These are phyloP conservation scores for Phytopythium boreale DNA, from an alignment of 352 stramenopile species.

Conservation along the genomic window DNA sequence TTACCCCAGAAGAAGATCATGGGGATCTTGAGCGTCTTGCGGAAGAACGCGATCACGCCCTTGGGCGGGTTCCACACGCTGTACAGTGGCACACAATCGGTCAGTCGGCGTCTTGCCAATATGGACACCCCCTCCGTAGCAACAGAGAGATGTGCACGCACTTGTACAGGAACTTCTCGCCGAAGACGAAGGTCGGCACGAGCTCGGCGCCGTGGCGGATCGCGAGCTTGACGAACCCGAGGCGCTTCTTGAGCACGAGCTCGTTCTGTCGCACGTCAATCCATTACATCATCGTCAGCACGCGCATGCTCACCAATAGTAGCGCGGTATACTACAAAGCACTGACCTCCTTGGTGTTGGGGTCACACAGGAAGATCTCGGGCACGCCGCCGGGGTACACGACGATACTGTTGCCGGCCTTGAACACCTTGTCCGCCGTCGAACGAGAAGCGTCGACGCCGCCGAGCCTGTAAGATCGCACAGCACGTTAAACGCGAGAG, in stretches of 20 bases:
- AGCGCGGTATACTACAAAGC: too few relatives aligned
- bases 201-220: slow-evolving; percentile 74
- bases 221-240: slow-evolving; percentile 80
- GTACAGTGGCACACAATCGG: slow-evolving; percentile 3
- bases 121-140: not conserved
- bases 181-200: slow-evolving; percentile 76
- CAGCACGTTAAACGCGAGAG: not conserved
- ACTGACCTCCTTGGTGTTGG: slow-evolving; percentile 55
- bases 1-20: slow-evolving; percentile 80
- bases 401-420: slow-evolving; percentile 58
- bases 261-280: slow-evolving; percentile 34
- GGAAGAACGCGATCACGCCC: slow-evolving; percentile 54
- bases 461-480: slow-evolving; percentile 31
- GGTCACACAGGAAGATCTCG: slow-evolving; percentile 77
- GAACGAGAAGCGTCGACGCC: slow-evolving; percentile 71
- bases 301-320: too few relatives aligned
- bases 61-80: slow-evolving; percentile 71
- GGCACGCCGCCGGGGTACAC: slow-evolving; percentile 75
- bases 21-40: slow-evolving; percentile 70
- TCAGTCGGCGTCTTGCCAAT: not conserved
- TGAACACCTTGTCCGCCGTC: slow-evolving; percentile 72
- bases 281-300: too few relatives aligned
- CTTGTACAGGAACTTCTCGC: slow-evolving; percentile 82
- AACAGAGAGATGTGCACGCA: slow-evolving; percentile 9
- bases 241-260: slow-evolving; percentile 73